Evolutionary conservation across 2,329 filamentous ascomycete species (phyloP).

Genomic region (Epichloe sibirici): DNA sequence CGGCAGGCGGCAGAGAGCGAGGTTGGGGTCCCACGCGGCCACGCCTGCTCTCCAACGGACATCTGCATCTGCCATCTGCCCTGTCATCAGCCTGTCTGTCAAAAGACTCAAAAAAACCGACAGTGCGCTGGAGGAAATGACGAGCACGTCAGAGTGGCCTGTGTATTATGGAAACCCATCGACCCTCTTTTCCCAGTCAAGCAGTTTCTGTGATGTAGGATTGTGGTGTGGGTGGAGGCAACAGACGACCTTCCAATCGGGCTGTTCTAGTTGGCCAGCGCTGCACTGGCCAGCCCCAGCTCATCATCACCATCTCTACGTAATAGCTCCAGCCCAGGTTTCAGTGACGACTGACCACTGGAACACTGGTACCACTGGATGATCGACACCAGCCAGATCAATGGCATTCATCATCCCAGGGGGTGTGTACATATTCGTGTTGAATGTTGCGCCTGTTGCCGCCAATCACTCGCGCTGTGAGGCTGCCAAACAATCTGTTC

Average conservation of each 20-base stretch:
- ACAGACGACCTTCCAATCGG: not conserved
- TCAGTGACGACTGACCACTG: not conserved
- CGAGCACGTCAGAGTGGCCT: not conserved
- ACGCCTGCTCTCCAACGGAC: not conserved
- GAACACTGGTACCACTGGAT: not conserved
- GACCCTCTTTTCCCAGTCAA: not conserved
- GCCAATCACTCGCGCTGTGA: too few species aligned
- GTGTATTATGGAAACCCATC: not conserved
- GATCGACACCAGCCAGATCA: not conserved
- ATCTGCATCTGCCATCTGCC: too few species aligned
- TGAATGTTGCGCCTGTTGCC: too few species aligned
- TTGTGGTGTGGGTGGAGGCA: not conserved
- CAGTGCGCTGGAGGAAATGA: not conserved
- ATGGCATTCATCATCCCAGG: too few species aligned
- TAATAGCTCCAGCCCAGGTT: not conserved
- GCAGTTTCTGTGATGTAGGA: too few species aligned
- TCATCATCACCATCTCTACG: not conserved
- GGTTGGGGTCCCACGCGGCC: not conserved
- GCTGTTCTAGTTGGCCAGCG: too few species aligned
- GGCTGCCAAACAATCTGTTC: too few species aligned
- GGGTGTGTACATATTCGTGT: too few species aligned
- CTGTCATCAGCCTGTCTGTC: too few species aligned
- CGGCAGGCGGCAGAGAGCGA: not conserved
- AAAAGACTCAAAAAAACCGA: too few species aligned
- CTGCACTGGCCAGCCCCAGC: not conserved